Evolutionary conservation across 768 basidiomycete genomes (phyloP).

Genomic region (Lactarius deliciosus): DNA sequence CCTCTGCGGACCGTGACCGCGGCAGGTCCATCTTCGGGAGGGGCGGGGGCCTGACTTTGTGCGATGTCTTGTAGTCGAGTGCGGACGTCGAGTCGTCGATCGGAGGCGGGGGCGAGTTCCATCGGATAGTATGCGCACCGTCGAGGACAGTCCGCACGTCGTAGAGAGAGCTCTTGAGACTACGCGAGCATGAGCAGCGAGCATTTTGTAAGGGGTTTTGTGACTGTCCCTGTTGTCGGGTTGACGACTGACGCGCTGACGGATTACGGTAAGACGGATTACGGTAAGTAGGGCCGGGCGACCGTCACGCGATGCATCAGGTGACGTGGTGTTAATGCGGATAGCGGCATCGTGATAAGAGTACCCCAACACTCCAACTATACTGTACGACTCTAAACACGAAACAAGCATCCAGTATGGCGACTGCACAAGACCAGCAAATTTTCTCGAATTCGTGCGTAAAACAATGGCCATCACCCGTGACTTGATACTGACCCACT

Average conservation of each 20-base stretch:
- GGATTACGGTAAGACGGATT: too few species aligned
- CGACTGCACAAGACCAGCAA: too few species aligned
- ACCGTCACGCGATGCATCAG: too few species aligned
- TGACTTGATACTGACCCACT: too few species aligned
- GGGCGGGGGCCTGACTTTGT: constrained; percentile 75
- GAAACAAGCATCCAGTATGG: too few species aligned
- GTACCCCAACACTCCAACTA: not conserved
- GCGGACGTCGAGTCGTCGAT: constrained; percentile 97
- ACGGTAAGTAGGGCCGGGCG: too few species aligned
- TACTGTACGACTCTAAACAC: not conserved
- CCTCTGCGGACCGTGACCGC: constrained; percentile 80
- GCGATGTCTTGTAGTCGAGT: constrained; percentile 89
- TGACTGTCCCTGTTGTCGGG: not conserved
- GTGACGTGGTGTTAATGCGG: too few species aligned
- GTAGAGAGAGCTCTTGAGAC: constrained; percentile 11
- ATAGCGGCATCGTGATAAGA: not conserved
- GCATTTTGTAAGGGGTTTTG: constrained; percentile 13
- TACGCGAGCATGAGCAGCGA: constrained; percentile 18
- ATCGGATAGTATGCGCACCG: constrained; percentile 27
- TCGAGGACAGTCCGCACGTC: constrained; percentile 32
- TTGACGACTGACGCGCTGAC: too few species aligned
- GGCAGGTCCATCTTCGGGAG: constrained; percentile 86
- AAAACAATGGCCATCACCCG: too few species aligned
- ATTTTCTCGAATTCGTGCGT: too few species aligned
- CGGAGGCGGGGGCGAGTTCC: constrained; percentile 57